Evolutionary conservation across 1,139 yeast species (phyloP).

Genomic region (Magnusiomyces sp.): DNA sequence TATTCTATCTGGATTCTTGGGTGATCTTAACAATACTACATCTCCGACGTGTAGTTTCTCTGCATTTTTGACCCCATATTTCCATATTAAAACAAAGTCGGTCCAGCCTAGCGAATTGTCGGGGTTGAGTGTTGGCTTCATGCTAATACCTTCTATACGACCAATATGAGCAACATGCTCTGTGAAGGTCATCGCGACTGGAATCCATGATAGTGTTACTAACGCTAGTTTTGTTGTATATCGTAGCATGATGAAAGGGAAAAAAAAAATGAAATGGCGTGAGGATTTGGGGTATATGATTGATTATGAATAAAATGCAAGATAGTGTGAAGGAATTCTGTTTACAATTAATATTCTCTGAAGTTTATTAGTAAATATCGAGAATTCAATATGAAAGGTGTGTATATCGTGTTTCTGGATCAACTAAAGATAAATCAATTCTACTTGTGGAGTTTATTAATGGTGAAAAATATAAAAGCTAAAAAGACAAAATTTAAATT

Average conservation of each 20-base stretch:
- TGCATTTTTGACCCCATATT: slow-evolving; percentile 46
- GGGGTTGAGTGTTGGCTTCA: slow-evolving; percentile 88
- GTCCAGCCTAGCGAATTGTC: slow-evolving; percentile 38
- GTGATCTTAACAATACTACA: slow-evolving; percentile 69
- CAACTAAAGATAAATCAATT: neutral
- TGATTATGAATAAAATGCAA: too few species aligned
- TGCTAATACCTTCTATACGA: slow-evolving; percentile 72
- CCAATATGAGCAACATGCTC: slow-evolving; percentile 71
- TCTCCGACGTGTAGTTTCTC: slow-evolving; percentile 52
- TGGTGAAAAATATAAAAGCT: too few species aligned
- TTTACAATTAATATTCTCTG: too few species aligned
- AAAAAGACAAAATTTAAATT: too few species aligned
- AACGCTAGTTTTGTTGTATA: slow-evolving; percentile 14
- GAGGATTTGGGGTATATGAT: neutral
- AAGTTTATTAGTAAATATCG: too few species aligned
- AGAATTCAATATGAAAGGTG: too few species aligned
- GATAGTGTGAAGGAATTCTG: too few species aligned
- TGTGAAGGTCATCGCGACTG: slow-evolving; percentile 61
- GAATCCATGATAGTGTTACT: slow-evolving; percentile 51
- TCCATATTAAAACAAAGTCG: slow-evolving; percentile 68
- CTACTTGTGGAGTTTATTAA: too few species aligned
- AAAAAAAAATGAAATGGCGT: neutral
- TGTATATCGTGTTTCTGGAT: too few species aligned
- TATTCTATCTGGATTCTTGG: slow-evolving; percentile 62
- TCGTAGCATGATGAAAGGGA: slow-evolving; percentile 6